Conservation (phyloP, 1,139 yeast genomes). For the Hanseniaspora gamundiae region DNA sequence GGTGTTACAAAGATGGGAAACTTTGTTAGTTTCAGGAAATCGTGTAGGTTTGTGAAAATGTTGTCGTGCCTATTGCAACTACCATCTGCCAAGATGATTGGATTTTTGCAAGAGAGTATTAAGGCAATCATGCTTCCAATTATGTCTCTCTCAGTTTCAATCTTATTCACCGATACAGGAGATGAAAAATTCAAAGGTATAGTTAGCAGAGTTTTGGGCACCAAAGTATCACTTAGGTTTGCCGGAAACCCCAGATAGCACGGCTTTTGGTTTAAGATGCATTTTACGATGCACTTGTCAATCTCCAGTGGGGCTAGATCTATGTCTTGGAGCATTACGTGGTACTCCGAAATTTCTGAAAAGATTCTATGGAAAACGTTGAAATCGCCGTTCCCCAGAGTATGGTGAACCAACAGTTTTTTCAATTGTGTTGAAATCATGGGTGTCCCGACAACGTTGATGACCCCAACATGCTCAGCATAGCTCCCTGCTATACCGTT, state of each 20-base stretch:
- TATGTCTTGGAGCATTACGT: slow-evolving; percentile 47
- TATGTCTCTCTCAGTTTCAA: slow-evolving; percentile 56
- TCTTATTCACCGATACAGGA: slow-evolving; percentile 40
- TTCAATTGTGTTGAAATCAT: slow-evolving; percentile 48
- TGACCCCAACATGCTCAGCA: slow-evolving; percentile 47
- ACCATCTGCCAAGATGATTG: slow-evolving; percentile 72
- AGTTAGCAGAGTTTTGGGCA: slow-evolving; percentile 40
- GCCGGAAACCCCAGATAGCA: slow-evolving; percentile 77
- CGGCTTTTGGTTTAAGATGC: slow-evolving; percentile 62
- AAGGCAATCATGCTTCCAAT: slow-evolving; percentile 41
- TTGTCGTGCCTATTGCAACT: slow-evolving; percentile 66
- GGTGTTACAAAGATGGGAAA: slow-evolving; percentile 82
- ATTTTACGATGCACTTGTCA: slow-evolving; percentile 58
- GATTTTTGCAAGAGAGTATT: slow-evolving; percentile 45
- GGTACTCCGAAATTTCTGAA: slow-evolving; percentile 47
- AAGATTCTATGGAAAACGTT: slow-evolving; percentile 65
- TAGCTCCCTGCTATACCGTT: slow-evolving; percentile 49
- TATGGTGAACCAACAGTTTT: slow-evolving; percentile 43
- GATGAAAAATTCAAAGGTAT: slow-evolving; percentile 45
- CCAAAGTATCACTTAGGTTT: slow-evolving; percentile 51
- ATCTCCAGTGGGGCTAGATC: slow-evolving; percentile 50
- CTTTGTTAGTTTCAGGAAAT: slow-evolving; percentile 53
- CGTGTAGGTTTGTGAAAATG: slow-evolving; percentile 26
- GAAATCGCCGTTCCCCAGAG: slow-evolving; percentile 75
- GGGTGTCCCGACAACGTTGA: slow-evolving; percentile 48